Conservation (phyloP, 2,329 filamentous ascomycete species). For the Bisporella sp. region DNA sequence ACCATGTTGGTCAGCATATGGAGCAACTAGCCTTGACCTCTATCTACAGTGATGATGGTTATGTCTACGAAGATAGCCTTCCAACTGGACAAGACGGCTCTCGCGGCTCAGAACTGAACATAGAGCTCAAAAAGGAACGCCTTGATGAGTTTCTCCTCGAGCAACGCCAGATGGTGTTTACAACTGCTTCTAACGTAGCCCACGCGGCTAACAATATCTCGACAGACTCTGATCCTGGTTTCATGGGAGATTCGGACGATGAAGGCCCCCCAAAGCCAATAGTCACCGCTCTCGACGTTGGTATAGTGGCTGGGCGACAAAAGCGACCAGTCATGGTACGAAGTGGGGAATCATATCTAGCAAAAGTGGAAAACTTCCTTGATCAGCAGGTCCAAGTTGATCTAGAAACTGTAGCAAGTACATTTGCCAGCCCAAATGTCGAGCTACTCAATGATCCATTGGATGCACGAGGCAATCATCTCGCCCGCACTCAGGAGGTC, state of each 20-base stretch:
- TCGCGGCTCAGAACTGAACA: no score
- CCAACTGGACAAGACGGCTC: conserved; percentile 1
- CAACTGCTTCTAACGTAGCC: no score
- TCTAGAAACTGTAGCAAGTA: no score
- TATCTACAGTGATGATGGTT: conserved; percentile 5
- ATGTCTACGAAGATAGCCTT: conserved; percentile 7
- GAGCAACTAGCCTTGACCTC: conserved; percentile 14
- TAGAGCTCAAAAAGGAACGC: no score
- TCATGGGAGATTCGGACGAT: conserved; percentile 5
- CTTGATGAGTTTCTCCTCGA: no score
- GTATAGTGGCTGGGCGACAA: no score
- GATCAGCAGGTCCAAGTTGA: neutral
- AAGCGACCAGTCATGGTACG: no score
- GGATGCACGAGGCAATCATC: neutral
- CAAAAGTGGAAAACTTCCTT: conserved; percentile 2
- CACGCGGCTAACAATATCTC: conserved; percentile 1
- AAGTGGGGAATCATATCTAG: no score
- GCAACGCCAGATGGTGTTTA: no score
- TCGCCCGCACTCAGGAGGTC: neutral
- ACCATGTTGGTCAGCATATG: conserved; percentile 12
- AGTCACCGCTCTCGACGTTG: no score
- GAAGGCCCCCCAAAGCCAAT: neutral
- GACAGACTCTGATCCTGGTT: conserved; percentile 4
- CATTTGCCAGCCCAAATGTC: no score
- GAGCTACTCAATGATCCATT: no score